Conservation (phyloP, 352 stramenopile species). For the Pilasporangium apinafurcum region DNA sequence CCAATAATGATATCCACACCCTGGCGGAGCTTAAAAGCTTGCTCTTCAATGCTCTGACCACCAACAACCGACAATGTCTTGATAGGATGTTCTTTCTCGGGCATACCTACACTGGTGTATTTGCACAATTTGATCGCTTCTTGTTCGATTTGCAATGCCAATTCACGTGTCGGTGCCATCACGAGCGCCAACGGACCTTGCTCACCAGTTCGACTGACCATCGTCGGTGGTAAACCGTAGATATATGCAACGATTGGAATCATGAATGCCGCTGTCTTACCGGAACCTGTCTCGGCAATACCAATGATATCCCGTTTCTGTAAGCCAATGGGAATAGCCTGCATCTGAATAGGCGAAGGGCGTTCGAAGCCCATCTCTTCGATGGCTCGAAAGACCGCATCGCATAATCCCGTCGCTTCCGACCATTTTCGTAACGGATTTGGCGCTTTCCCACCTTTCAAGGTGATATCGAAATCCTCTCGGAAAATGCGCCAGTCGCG, state of each 20-base stretch:
- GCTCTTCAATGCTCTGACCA: slow-evolving; percentile 94
- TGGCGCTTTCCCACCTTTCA: slow-evolving; percentile 85
- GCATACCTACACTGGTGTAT: slow-evolving; percentile 67
- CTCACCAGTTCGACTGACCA: slow-evolving; percentile 85
- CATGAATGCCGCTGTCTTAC: slow-evolving; percentile 98
- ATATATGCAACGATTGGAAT: slow-evolving; percentile 97
- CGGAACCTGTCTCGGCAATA: slow-evolving; percentile 97
- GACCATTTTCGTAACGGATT: slow-evolving; percentile 93
- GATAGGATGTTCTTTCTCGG: slow-evolving; percentile 56
- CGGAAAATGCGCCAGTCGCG: slow-evolving; percentile 99
- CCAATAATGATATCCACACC: slow-evolving; percentile 98
- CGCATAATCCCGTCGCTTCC: slow-evolving; percentile 59
- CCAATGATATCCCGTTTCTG: slow-evolving; percentile 97
- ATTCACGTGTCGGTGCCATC: slow-evolving; percentile 97
- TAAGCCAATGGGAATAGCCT: slow-evolving; percentile 96
- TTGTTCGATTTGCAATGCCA: slow-evolving; percentile 98
- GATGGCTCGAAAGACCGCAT: slow-evolving; percentile 86
- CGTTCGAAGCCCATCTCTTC: slow-evolving; percentile 91
- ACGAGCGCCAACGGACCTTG: slow-evolving; percentile 96
- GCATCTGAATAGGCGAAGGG: slow-evolving; percentile 98
- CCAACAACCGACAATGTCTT: slow-evolving; percentile 89
- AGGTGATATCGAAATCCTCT: slow-evolving; percentile 99
- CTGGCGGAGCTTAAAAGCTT: slow-evolving; percentile 93
- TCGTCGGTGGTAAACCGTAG: slow-evolving; percentile 81
- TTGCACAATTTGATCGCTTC: slow-evolving; percentile 91